These are phyloP conservation scores for Cladosporium sp. DNA, from an alignment of 2,329 filamentous ascomycete genomes.

Conservation along the genomic window DNA sequence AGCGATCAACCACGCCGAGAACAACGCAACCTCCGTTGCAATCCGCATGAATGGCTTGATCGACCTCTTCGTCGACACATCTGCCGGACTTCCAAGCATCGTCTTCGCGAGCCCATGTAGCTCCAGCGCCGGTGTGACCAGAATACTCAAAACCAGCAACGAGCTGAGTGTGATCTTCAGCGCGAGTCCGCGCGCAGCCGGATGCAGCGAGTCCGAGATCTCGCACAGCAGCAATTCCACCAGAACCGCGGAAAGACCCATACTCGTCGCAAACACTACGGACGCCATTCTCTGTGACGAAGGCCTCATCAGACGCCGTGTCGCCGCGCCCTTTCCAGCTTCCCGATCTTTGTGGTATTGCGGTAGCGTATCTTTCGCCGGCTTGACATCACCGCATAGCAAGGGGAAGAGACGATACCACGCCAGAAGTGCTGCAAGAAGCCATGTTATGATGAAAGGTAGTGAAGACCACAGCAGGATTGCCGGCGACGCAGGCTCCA, in stretches of 20 bases:
- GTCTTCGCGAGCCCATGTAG: constrained; percentile 57
- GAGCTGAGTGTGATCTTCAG: constrained; percentile 69
- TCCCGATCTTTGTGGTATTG: constrained; percentile 31
- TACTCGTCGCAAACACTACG: constrained; percentile 71
- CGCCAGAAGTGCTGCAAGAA: constrained; percentile 62
- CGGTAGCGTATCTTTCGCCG: constrained; percentile 55
- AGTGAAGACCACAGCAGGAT: constrained; percentile 60
- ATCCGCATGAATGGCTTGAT: constrained; percentile 54
- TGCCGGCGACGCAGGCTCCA: constrained; percentile 47
- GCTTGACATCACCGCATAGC: constrained; percentile 60
- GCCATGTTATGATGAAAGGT: constrained; percentile 72
- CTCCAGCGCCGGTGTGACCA: constrained; percentile 77
- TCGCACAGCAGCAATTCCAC: constrained; percentile 82
- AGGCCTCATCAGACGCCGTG: constrained; percentile 23
- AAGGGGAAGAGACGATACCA: constrained; percentile 70
- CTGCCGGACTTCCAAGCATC: constrained; percentile 61
- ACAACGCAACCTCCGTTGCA: constrained; percentile 59
- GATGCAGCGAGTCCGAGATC: constrained; percentile 73
- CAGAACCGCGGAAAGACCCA: constrained; percentile 74
- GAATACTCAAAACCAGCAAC: constrained; percentile 69
- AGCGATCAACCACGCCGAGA: constrained; percentile 66
- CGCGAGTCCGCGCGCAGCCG: constrained; percentile 65
- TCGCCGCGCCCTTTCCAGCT: constrained; percentile 19
- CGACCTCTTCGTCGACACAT: constrained; percentile 51
- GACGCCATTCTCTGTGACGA: constrained; percentile 41